These are phyloP conservation scores for Pseudogymnoascus sp. DNA, from an alignment of 2,329 filamentous ascomycete species.

Conservation along the genomic window DNA sequence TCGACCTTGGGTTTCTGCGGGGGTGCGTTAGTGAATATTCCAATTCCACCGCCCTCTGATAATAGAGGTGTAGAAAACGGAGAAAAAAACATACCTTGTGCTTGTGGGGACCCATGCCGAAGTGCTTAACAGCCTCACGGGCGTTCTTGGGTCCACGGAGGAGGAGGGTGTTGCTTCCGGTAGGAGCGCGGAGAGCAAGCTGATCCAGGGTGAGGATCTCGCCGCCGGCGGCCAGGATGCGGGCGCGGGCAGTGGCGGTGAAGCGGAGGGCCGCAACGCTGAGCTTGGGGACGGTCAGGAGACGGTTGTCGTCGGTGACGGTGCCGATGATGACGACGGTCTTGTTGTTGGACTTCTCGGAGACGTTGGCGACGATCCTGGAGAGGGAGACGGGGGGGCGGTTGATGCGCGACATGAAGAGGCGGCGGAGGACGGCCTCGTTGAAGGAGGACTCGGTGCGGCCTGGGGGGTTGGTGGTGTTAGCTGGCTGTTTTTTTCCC, in stretches of 20 bases:
- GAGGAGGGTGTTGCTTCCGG: conserved; percentile 92
- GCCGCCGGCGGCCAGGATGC: conserved; percentile 88
- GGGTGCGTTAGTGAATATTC: conserved; percentile 30
- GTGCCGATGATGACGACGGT: conserved; percentile 92
- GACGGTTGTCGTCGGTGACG: conserved; percentile 96
- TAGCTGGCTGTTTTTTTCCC: not conserved
- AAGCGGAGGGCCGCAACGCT: conserved; percentile 92
- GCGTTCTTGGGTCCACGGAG: conserved; percentile 98
- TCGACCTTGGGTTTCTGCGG: conserved; percentile 86
- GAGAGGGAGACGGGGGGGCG: conserved; percentile 91
- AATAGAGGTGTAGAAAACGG: not conserved
- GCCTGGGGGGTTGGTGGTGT: conserved; percentile 44
- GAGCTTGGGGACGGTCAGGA: conserved; percentile 84
- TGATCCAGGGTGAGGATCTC: conserved; percentile 95
- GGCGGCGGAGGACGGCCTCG: conserved; percentile 94
- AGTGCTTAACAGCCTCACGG: conserved; percentile 98
- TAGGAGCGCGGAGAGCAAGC: conserved; percentile 90
- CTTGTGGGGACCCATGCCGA: conserved; percentile 95
- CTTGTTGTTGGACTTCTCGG: conserved; percentile 62
- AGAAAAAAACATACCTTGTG: conserved; percentile 65
- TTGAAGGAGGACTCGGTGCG: conserved; percentile 98
- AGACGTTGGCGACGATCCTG: conserved; percentile 70
- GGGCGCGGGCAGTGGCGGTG: conserved; percentile 90
- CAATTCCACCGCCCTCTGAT: not conserved
- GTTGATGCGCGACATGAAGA: conserved; percentile 99